Conservation (phyloP, 441 rosid species). For the Omphalea diandra region DNA sequence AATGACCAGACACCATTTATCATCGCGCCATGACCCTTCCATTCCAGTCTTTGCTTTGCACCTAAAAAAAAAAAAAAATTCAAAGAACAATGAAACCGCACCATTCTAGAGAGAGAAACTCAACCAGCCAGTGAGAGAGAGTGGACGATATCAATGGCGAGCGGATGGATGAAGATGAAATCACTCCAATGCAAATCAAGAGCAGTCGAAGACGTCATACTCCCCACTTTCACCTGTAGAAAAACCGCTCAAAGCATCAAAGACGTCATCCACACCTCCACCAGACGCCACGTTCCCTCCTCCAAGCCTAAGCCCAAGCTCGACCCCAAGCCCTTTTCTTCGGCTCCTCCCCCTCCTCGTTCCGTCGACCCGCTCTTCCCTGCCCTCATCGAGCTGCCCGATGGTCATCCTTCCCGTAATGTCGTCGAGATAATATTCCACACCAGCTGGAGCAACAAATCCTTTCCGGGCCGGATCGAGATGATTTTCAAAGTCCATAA, state of each 20-base stretch:
- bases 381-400: constrained; percentile 70
- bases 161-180: constrained; percentile 90
- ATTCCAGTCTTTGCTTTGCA: constrained; percentile 19
- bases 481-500: constrained; percentile 86
- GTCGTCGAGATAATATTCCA: constrained; percentile 94
- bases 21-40: constrained; percentile 53
- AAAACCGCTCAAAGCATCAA: constrained; percentile 54
- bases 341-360: constrained; percentile 31
- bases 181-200: constrained; percentile 85
- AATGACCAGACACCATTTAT: constrained; percentile 35
- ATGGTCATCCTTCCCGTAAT: constrained; percentile 85
- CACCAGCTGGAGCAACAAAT: constrained; percentile 80
- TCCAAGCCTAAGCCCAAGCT: constrained; percentile 33
- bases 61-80: neutral
- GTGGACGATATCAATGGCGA: constrained; percentile 80
- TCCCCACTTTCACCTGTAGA: constrained; percentile 67
- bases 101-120: constrained; percentile 3
- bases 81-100: neutral
- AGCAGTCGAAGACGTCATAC: constrained; percentile 73
- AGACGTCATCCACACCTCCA: constrained; percentile 46
- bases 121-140: too few relatives aligned
- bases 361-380: constrained; percentile 49
- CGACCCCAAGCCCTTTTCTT: constrained; percentile 31
- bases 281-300: constrained; percentile 15
- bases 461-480: constrained; percentile 76